Conservation (phyloP, 345 rosid species). For the Melaleuca quinquenervia region DNA sequence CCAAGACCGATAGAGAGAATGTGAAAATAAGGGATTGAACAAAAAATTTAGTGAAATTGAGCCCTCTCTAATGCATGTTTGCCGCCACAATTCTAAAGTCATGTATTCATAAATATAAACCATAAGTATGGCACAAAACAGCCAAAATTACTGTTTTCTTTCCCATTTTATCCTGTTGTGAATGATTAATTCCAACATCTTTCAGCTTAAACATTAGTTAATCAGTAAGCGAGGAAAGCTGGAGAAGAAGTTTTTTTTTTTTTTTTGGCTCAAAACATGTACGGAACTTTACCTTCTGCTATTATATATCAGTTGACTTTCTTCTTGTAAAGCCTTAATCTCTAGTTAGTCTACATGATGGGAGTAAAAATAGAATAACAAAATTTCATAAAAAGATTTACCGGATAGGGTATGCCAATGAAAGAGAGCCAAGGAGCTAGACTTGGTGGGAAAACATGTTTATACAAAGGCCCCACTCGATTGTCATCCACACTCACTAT, state of each 20-base stretch:
- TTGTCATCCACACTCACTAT: neutral
- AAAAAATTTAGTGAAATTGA: neutral
- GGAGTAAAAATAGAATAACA: neutral
- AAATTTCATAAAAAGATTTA: neutral
- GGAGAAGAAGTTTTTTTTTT: neutral
- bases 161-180: neutral
- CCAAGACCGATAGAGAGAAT: neutral
- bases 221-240: neutral
- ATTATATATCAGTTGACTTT: neutral
- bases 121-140: neutral
- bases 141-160: neutral
- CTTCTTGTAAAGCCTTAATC: neutral
- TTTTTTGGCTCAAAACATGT: neutral
- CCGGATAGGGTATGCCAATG: neutral
- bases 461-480: neutral
- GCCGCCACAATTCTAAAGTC: neutral
- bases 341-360: neutral
- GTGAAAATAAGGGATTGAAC: neutral
- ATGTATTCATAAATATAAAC: neutral
- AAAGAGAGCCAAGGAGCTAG: neutral
- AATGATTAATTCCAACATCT: no score
- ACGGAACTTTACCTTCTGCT: neutral
- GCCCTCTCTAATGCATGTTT: neutral
- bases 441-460: neutral
- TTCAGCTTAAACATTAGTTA: no score